phyloP scores from a whole-genome alignment of 306 rosid genomes.

The Fragaria iinumae region DNA sequence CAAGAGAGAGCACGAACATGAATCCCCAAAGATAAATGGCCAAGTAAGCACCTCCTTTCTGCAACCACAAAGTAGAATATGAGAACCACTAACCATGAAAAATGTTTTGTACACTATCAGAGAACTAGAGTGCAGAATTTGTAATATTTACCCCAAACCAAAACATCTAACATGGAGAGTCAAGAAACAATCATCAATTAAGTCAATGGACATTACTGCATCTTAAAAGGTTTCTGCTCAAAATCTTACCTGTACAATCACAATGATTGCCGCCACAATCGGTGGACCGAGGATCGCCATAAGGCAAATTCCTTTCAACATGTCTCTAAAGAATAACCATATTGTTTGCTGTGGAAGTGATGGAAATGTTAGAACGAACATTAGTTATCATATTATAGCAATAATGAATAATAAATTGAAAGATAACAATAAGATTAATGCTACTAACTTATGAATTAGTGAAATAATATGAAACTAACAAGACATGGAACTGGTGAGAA shows the following conservation, averaged over 20 bases:
- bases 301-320: slow-evolving; percentile 73
- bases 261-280: slow-evolving; percentile 83
- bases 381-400: not conserved
- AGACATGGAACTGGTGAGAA: slow-evolving; percentile 7
- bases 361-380: slow-evolving; percentile 26
- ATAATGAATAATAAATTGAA: not conserved
- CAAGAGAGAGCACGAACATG: slow-evolving; percentile 81
- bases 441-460: not conserved
- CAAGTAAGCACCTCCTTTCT: slow-evolving; percentile 98
- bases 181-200: slow-evolving; percentile 3
- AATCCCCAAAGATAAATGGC: slow-evolving; percentile 98
- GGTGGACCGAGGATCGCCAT: slow-evolving; percentile 79
- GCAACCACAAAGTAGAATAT: slow-evolving; percentile 36
- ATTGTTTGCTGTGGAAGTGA: slow-evolving; percentile 79
- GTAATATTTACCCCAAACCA: not conserved
- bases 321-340: slow-evolving; percentile 88
- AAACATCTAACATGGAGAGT: not conserved
- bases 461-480: slow-evolving; percentile 12
- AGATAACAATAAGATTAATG: not conserved
- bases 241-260: slow-evolving; percentile 74
- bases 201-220: slow-evolving; percentile 18
- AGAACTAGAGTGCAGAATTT: slow-evolving; percentile 19
- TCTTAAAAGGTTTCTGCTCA: slow-evolving; percentile 9
- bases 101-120: not conserved
- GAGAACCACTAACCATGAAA: slow-evolving; percentile 13